Evolutionary conservation across 805 yeast species (phyloP).

Genomic region (Suhomyces tanzawaensis): DNA sequence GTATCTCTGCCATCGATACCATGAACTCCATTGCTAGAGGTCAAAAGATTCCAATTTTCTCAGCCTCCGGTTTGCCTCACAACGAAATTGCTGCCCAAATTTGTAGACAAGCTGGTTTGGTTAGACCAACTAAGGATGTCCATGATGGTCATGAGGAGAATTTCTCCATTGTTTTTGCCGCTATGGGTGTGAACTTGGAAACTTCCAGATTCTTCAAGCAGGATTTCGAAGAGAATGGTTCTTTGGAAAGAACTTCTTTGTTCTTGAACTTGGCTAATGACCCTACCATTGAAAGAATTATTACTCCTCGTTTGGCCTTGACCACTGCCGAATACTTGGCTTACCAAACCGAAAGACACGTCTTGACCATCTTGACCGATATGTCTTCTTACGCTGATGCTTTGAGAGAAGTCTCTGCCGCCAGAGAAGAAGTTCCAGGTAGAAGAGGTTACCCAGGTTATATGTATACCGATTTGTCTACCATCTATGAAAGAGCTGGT

Average conservation of each 20-base stretch:
- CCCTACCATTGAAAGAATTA: conserved; percentile 99
- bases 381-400: conserved; percentile 99
- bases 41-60: conserved; percentile 97
- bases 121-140: conserved; percentile 98
- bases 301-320: conserved; percentile 97
- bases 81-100: conserved; percentile 99
- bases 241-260: conserved; percentile 94
- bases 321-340: conserved; percentile 99
- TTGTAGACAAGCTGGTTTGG: conserved; percentile 99
- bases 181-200: conserved; percentile 99
- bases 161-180: conserved; percentile 98
- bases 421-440: conserved; percentile 99
- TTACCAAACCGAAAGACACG: conserved; percentile 99
- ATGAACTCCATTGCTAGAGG: conserved; percentile 99
- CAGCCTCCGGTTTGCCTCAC: conserved; percentile 99
- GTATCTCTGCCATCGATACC: conserved; percentile 97
- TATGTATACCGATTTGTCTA: conserved; percentile 99
- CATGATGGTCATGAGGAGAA: conserved; percentile 99
- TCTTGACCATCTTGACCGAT: conserved; percentile 94
- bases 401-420: conserved; percentile 98
- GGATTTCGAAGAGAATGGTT: conserved; percentile 98
- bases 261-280: conserved; percentile 98
- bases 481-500: conserved; percentile 99
- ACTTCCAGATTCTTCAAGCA: conserved; percentile 98
- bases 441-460: conserved; percentile 99